Percentiles rank a stretch among this genome's conserved stretches.
Evolutionary conservation across 2,329 filamentous ascomycete genomes (phyloP).

Genomic region (Mycocentrospora acerina): DNA sequence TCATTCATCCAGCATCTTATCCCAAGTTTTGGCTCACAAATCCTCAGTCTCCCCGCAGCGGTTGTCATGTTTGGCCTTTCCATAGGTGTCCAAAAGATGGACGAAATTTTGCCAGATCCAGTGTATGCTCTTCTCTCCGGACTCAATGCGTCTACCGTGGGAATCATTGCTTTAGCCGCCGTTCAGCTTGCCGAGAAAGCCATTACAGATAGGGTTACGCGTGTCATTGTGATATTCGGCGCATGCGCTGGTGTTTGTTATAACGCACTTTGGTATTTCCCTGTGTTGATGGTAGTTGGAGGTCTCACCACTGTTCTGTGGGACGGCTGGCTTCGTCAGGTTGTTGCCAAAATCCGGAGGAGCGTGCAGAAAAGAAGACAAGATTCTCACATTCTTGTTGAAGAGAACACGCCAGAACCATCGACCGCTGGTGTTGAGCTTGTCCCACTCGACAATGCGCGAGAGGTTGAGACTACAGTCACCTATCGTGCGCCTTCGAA

Average conservation of each 20-base stretch:
- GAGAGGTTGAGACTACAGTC: no score
- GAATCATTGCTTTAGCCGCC: constrained; percentile 69
- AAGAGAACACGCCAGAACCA: constrained; percentile 10
- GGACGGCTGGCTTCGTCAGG: constrained; percentile 56
- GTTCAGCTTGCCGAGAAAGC: constrained; percentile 64
- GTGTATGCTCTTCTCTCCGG: constrained; percentile 72
- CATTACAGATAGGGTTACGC: constrained; percentile 64
- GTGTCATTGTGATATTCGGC: constrained; percentile 64
- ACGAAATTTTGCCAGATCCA: constrained; percentile 58
- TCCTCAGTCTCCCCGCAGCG: constrained; percentile 71
- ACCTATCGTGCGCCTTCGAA: no score
- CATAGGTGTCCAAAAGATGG: constrained; percentile 63
- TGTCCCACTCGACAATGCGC: no score
- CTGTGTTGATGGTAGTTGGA: constrained; percentile 59
- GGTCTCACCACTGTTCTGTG: constrained; percentile 57
- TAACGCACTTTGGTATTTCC: constrained; percentile 75
- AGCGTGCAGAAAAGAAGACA: no score
- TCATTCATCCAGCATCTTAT: no score
- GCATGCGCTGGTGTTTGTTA: constrained; percentile 68
- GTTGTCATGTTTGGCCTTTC: constrained; percentile 69
- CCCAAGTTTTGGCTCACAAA: no score
- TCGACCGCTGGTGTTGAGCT: constrained; percentile 16
- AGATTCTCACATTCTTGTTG: no score
- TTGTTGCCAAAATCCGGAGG: constrained; percentile 35
- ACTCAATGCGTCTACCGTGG: constrained; percentile 71